Base-by-base conservation (phyloP, 306 rosid genomes). In the Ormosia emarginata region DNA sequence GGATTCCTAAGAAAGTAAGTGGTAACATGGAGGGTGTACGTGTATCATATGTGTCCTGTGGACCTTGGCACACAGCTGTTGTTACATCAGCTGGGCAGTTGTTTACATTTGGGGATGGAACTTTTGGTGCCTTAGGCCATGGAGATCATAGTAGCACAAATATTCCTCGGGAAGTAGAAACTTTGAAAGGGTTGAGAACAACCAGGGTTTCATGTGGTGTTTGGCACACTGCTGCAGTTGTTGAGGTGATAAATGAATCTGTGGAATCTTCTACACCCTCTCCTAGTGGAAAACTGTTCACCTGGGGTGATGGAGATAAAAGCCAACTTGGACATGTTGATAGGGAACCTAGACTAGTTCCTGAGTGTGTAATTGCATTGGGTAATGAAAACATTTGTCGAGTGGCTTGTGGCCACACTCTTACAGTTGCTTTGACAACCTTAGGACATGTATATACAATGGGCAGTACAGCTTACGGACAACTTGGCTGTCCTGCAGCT, bases 271-370 rank as follows among this genome's bases (percentile, higher is more conserved):
- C 92, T 57, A 62, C 68, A 6, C 61, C 58, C 83, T 86, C 93
- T 84, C 74, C 88, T 32, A 53, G 75, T 76, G 92, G 97, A 86
- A 92, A 86, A 84, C 84, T 95, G 33, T 95, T 83, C 87, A 95
- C 99, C 55, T 95, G 99, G 99, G 99, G 99, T 9, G 98, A 93
- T 83, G 99, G 99, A 82, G 98, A 95, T 78, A 93, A 92, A 84
- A 87, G 92, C 82, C 95, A 79, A 74, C 98, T 95, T 57, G 99
- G 99, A 84, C 95, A 90, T 74, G 87, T 83, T 65, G 91, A 92
- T 88, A 80, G 65, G 76, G 80, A 87, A 75, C 75, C 92, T 82
- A 90, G 89, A 85, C 90, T 90, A 62, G 73, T 85, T 91, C 99
- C 99, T 18, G 86, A 85, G 78, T 84, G 90, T 70, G 96, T 95